These are phyloP conservation scores for Dacryopinax spathularia DNA, from an alignment of 768 basidiomycete species.

Conservation along the genomic window DNA sequence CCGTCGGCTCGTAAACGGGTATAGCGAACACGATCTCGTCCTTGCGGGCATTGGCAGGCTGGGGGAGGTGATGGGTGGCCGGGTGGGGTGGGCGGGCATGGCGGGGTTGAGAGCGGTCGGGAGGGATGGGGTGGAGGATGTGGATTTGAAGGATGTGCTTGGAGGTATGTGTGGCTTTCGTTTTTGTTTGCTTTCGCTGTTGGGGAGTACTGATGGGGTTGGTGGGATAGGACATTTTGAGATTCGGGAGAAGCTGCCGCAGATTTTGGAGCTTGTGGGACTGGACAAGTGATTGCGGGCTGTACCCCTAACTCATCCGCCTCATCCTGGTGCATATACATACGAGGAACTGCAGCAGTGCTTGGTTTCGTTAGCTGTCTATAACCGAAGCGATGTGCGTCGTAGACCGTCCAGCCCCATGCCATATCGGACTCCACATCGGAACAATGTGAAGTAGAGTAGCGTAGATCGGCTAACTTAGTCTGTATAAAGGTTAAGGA, in stretches of 20 bases:
- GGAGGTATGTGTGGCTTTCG: conserved; percentile 20
- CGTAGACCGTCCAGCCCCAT: too few species aligned
- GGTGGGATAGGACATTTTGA: not conserved
- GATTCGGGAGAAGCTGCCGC: not conserved
- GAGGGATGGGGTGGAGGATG: conserved; percentile 24
- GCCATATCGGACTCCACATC: too few species aligned
- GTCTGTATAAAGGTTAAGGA: too few species aligned
- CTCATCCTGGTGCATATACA: too few species aligned
- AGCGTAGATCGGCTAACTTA: too few species aligned
- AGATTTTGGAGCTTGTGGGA: not conserved
- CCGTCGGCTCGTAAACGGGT: conserved; percentile 27
- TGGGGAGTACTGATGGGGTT: not conserved
- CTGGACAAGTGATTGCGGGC: not conserved
- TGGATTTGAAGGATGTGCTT: conserved; percentile 22
- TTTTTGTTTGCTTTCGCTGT: not conserved
- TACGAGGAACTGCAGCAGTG: too few species aligned
- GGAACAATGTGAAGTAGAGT: too few species aligned
- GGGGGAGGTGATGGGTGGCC: conserved; percentile 28
- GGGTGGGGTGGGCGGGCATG: conserved; percentile 20
- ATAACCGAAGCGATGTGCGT: too few species aligned
- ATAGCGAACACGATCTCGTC: conserved; percentile 25
- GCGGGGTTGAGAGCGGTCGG: conserved; percentile 15
- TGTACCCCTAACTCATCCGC: too few species aligned
- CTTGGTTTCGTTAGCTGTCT: too few species aligned
- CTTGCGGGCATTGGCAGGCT: conserved; percentile 26